Conservation (phyloP, 495 filamentous ascomycete genomes). For the Niebla homalea region DNA sequence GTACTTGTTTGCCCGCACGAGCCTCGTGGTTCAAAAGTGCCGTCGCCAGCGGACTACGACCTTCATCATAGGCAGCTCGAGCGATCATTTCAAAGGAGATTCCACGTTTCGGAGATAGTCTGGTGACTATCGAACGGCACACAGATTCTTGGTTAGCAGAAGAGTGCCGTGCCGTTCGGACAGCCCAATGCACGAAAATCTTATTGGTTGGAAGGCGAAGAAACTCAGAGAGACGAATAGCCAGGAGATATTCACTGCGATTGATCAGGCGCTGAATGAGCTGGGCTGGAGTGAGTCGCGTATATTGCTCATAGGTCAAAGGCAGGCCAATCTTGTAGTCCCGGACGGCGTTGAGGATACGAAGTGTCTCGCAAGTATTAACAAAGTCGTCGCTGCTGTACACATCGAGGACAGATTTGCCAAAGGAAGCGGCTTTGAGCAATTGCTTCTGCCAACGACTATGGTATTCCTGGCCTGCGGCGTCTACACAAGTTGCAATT, state of each 20-base stretch:
- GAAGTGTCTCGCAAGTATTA: constrained; percentile 89
- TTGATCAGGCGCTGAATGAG: constrained; percentile 75
- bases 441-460: constrained; percentile 89
- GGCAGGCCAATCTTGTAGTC: constrained; percentile 86
- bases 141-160: constrained; percentile 78
- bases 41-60: constrained; percentile 71
- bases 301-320: constrained; percentile 81
- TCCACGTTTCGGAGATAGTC: constrained; percentile 71
- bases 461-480: constrained; percentile 83
- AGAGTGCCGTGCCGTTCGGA: constrained; percentile 78
- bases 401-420: constrained; percentile 89
- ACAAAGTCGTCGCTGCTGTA: constrained; percentile 98
- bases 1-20: constrained; percentile 86
- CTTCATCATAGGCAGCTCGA: constrained; percentile 90
- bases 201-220: constrained; percentile 73
- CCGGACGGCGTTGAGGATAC: constrained; percentile 81
- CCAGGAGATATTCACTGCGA: constrained; percentile 81
- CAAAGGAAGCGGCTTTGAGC: constrained; percentile 88
- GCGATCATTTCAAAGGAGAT: constrained; percentile 94
- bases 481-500: constrained; percentile 80
- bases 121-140: constrained; percentile 74
- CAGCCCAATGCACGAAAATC: constrained; percentile 95
- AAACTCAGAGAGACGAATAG: constrained; percentile 79
- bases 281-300: constrained; percentile 76
- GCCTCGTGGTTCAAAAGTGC: constrained; percentile 87